Evolutionary conservation across 495 filamentous ascomycete genomes (phyloP).

Genomic region (Saxispiralis lemnorum): DNA sequence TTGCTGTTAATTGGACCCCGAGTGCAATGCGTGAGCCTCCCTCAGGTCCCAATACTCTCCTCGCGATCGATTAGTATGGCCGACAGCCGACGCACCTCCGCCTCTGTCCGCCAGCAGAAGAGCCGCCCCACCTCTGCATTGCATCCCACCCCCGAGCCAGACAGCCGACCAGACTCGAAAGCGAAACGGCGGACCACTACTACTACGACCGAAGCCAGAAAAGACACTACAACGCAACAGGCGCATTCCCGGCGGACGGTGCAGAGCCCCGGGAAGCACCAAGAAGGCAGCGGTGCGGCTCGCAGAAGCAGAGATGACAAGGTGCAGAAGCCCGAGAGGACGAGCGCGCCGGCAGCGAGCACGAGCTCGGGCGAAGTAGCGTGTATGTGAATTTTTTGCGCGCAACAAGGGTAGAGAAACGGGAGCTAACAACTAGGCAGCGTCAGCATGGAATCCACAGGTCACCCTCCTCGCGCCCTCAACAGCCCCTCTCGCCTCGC

Average conservation of each 20-base stretch:
- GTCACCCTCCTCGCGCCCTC: constrained; percentile 57
- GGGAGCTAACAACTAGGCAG: constrained; percentile 11
- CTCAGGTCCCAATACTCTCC: constrained; percentile 3
- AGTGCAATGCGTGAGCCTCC: too few species aligned
- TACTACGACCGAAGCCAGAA: constrained; percentile 9
- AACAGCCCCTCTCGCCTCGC: constrained; percentile 69
- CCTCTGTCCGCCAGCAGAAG: constrained; percentile 4
- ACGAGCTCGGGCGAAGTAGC: constrained; percentile 1
- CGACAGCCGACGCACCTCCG: constrained; percentile 11
- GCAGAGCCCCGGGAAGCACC: constrained; percentile 6
- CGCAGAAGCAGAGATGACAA: constrained; percentile 3
- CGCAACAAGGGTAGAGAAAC: constrained; percentile 6
- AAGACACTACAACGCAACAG: constrained; percentile 6
- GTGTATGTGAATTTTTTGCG: constrained; percentile 4
- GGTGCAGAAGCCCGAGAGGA: constrained; percentile 4
- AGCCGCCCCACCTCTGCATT: constrained; percentile 6
- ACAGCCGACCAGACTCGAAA: constrained; percentile 9
- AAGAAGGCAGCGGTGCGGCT: constrained; percentile 1
- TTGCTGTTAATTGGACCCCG: too few species aligned
- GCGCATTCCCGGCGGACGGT: constrained; percentile 6
- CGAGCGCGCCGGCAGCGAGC: constrained; percentile 1
- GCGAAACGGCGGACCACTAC: constrained; percentile 3
- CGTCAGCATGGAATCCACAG: constrained; percentile 58
- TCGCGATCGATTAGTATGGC: constrained; percentile 7
- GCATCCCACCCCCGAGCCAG: not conserved